Percentiles rank a stretch among this genome's conserved stretches.
Conservation (phyloP, 1,139 yeast species). For the Saccharomyces pastorianus region DNA sequence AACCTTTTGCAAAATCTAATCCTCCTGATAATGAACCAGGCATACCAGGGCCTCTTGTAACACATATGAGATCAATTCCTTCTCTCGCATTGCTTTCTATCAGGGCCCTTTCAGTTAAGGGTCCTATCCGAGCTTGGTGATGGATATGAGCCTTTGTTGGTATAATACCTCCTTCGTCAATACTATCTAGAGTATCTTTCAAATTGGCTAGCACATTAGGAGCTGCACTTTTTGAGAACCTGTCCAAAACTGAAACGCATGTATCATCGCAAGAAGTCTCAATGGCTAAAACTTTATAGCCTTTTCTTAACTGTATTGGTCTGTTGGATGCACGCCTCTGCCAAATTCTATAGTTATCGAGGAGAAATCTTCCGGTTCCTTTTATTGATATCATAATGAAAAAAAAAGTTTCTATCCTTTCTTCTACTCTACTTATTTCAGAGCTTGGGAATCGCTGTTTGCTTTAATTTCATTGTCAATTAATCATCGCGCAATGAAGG, state of each 20-base stretch:
- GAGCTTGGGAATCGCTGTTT: background rate
- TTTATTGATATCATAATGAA: background rate
- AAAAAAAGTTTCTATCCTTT: background rate
- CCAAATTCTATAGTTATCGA: background rate
- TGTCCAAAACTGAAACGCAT: constrained; percentile 69
- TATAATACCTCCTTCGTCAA: constrained; percentile 69
- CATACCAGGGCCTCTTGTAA: constrained; percentile 97
- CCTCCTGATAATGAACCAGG: constrained; percentile 80
- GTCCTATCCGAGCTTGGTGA: constrained; percentile 55
- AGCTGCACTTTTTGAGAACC: constrained; percentile 33
- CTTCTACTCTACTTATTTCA: background rate
- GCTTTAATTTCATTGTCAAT: background rate
- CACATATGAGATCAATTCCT: constrained; percentile 73
- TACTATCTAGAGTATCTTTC: constrained; percentile 61
- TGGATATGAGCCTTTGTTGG: constrained; percentile 81
- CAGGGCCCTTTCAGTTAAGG: constrained; percentile 37
- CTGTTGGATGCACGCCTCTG: background rate
- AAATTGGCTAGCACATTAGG: constrained; percentile 53
- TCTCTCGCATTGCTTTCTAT: constrained; percentile 31
- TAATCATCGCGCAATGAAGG: background rate
- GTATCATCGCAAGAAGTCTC: constrained; percentile 96
- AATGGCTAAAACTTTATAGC: constrained; percentile 68
- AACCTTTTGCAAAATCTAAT: constrained; percentile 76
- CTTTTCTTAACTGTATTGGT: background rate
- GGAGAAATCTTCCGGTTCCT: background rate